Conservation (phyloP, 2,329 filamentous ascomycete species). For the Zasmidium angulare region DNA sequence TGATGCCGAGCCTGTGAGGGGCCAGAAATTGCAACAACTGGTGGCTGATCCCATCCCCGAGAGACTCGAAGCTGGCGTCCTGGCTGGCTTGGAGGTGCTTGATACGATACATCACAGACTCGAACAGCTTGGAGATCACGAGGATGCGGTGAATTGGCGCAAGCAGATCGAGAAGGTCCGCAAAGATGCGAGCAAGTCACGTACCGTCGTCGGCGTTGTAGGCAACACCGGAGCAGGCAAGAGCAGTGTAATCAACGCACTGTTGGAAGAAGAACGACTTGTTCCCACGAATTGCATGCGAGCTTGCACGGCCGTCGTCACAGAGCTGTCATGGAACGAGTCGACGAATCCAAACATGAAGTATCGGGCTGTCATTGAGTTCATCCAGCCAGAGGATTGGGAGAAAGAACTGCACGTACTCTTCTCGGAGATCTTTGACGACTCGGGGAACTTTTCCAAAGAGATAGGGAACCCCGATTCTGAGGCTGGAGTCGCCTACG, state of each 20-base stretch:
- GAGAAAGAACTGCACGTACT: constrained; percentile 51
- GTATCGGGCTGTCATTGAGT: constrained; percentile 60
- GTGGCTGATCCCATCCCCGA: constrained; percentile 34
- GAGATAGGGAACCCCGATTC: constrained; percentile 45
- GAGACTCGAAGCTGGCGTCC: constrained; percentile 42
- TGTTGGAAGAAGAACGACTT: constrained; percentile 61
- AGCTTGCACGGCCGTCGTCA: constrained; percentile 62
- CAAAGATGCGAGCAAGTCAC: constrained; percentile 40
- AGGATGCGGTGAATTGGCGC: constrained; percentile 43
- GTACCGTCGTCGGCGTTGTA: constrained; percentile 58
- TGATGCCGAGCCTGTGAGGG: constrained; percentile 7
- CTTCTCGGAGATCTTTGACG: constrained; percentile 49
- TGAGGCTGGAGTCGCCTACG: constrained; percentile 51
- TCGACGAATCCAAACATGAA: constrained; percentile 37
- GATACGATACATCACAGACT: constrained; percentile 37
- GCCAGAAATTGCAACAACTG: constrained; percentile 33
- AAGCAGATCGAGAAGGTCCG: constrained; percentile 44
- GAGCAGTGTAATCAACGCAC: constrained; percentile 62
- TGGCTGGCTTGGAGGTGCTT: constrained; percentile 39
- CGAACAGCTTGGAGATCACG: constrained; percentile 19
- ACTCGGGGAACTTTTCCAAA: constrained; percentile 39
- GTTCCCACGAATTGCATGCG: constrained; percentile 59
- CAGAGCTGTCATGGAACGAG: constrained; percentile 59
- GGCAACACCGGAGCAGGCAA: constrained; percentile 63
- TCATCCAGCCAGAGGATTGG: constrained; percentile 56